Evolutionary conservation across 371 early-diverging fungal genomes (phyloP).

Genomic region (Nematocida sp.): DNA sequence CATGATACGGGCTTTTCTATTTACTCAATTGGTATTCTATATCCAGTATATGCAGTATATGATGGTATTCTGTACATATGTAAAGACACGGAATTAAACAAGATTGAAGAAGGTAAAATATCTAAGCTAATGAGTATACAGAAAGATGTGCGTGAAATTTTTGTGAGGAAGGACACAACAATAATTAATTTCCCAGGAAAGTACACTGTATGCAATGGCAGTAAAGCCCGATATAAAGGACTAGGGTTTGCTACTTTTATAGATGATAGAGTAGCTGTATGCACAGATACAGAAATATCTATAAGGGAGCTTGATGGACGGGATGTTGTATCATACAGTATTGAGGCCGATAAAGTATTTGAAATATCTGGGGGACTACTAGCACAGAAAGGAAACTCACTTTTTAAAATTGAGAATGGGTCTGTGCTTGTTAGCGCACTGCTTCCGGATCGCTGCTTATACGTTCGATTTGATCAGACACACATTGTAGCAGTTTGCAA

Average conservation of each 20-base stretch:
- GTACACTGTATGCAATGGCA: not conserved
- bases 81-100: slow-evolving; percentile 28
- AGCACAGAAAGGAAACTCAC: slow-evolving; percentile 25
- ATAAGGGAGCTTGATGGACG: slow-evolving; percentile 47
- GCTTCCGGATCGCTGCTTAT: slow-evolving; percentile 13
- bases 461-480: not conserved
- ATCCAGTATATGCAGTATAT: slow-evolving; percentile 78
- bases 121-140: slow-evolving; percentile 19
- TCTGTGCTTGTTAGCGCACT: slow-evolving; percentile 12
- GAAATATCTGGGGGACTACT: slow-evolving; percentile 27
- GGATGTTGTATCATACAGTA: slow-evolving; percentile 28
- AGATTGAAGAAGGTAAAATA: slow-evolving; percentile 39
- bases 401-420: slow-evolving; percentile 12
- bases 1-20: slow-evolving; percentile 93
- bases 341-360: slow-evolving; percentile 34
- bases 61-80: slow-evolving; percentile 39
- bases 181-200: slow-evolving; percentile 41
- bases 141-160: slow-evolving; percentile 24
- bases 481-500: slow-evolving; percentile 61
- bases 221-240: slow-evolving; percentile 26
- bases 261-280: not conserved
- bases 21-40: slow-evolving; percentile 88
- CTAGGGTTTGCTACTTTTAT: slow-evolving; percentile 20
- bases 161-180: slow-evolving; percentile 40
- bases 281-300: slow-evolving; percentile 42